A percentile compares a stretch with the other conserved stretches of the same genome.
phyloP scores from a whole-genome alignment of 345 rosid species.

The Zanthoxylum bungeanum region DNA sequence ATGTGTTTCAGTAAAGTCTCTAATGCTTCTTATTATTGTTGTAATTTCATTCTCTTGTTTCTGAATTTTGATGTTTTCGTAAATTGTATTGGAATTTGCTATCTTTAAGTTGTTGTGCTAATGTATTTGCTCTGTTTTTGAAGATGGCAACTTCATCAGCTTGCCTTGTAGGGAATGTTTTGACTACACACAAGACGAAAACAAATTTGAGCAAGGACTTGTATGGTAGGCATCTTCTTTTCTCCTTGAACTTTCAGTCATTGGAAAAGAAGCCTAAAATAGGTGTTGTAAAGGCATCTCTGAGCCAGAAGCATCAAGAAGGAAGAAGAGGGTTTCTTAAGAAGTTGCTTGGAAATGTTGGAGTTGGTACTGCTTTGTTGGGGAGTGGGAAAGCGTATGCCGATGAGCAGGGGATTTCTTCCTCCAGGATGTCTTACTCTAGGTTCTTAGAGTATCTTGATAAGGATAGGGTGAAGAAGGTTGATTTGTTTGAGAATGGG shows the following conservation, averaged over 20 bases:
- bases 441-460: slow-evolving; percentile 95
- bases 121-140: neutral
- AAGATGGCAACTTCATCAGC: slow-evolving; percentile 81
- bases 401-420: slow-evolving; percentile 89
- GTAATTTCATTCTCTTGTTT: neutral
- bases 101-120: neutral
- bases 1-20: neutral
- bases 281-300: slow-evolving; percentile 46
- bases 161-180: slow-evolving; percentile 66
- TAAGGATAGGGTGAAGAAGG: slow-evolving; percentile 81
- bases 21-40: neutral
- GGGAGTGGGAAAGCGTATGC: slow-evolving; percentile 75
- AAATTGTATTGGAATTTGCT: neutral
- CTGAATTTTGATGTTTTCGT: neutral
- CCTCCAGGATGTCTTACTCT: slow-evolving; percentile 97
- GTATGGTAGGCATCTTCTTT: slow-evolving; percentile 33
- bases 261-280: slow-evolving; percentile 36
- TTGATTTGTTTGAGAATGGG: slow-evolving; percentile 93
- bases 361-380: slow-evolving; percentile 57
- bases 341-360: slow-evolving; percentile 59
- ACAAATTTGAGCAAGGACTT: slow-evolving; percentile 35
- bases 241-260: slow-evolving; percentile 32
- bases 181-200: slow-evolving; percentile 35
- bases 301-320: slow-evolving; percentile 43
- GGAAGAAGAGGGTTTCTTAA: slow-evolving; percentile 79